Percentiles rank a stretch among this genome's conserved stretches.
Evolutionary conservation across 805 yeast genomes (phyloP).

Genomic region (Kazachstania viticola): DNA sequence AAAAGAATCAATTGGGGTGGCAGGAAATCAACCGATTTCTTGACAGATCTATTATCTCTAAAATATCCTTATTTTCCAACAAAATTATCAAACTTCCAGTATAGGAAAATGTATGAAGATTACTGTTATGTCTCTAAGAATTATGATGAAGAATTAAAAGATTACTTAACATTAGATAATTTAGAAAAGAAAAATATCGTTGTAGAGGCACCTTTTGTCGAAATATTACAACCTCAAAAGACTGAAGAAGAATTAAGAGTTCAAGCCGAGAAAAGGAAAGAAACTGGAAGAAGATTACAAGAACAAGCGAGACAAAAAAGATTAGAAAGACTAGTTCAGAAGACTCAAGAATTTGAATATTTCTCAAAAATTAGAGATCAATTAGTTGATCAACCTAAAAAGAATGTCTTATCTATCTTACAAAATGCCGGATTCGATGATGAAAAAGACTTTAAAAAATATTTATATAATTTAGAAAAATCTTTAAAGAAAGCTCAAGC

Average conservation of each 20-base stretch:
- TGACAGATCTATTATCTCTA: slow-evolving; percentile 52
- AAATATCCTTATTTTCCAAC: slow-evolving; percentile 91
- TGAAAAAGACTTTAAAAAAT: slow-evolving; percentile 57
- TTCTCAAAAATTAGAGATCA: slow-evolving; percentile 47
- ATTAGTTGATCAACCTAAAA: slow-evolving; percentile 38
- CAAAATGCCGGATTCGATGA: slow-evolving; percentile 72
- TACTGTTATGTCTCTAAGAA: slow-evolving; percentile 67
- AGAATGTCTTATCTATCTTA: slow-evolving; percentile 42
- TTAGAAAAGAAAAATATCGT: slow-evolving; percentile 63
- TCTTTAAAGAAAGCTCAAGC: slow-evolving; percentile 57
- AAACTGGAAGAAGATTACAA: slow-evolving; percentile 79
- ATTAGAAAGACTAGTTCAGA: slow-evolving; percentile 65
- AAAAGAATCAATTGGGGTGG: slow-evolving; percentile 94
- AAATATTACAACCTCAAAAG: slow-evolving; percentile 55
- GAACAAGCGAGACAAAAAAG: slow-evolving; percentile 85
- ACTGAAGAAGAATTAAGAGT: slow-evolving; percentile 69
- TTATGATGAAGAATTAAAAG: slow-evolving; percentile 51
- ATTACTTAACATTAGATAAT: slow-evolving; percentile 46
- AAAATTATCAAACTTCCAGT: slow-evolving; percentile 50
- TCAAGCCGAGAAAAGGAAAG: slow-evolving; percentile 70
- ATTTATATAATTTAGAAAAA: slow-evolving; percentile 51
- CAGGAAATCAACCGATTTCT: slow-evolving; percentile 49
- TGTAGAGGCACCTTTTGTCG: slow-evolving; percentile 71
- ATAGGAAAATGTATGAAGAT: slow-evolving; percentile 56
- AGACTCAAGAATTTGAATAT: slow-evolving; percentile 70